A percentile compares a stretch with the other conserved stretches of the same genome.
These are phyloP conservation scores for Acrodontium crateriforme DNA, from an alignment of 2,329 filamentous ascomycete species.

Conservation along the genomic window DNA sequence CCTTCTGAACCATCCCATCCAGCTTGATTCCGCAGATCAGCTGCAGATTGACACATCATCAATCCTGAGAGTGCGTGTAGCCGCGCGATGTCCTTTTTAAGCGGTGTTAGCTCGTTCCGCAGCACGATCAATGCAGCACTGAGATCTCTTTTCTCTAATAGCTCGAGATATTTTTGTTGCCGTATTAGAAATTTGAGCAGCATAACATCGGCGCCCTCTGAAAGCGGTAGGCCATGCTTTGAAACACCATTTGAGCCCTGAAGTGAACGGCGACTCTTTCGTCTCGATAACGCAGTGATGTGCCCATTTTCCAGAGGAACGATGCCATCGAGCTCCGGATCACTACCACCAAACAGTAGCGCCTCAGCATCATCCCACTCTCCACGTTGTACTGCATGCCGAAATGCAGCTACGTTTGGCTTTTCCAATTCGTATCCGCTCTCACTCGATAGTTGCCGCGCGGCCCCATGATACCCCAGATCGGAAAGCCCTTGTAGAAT, in stretches of 20 bases:
- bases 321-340: constrained; percentile 17
- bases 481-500: constrained; percentile 83
- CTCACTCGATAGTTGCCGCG: constrained; percentile 59
- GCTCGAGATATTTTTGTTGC: constrained; percentile 88
- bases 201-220: constrained; percentile 59
- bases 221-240: constrained; percentile 51
- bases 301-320: constrained; percentile 28
- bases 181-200: constrained; percentile 79
- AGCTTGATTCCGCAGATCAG: constrained; percentile 63
- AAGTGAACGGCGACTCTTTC: constrained; percentile 12
- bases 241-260: constrained; percentile 15
- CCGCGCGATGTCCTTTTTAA: constrained; percentile 63
- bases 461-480: constrained; percentile 71
- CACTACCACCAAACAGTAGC: constrained; percentile 48
- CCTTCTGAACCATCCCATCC: constrained; percentile 74
- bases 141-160: constrained; percentile 65
- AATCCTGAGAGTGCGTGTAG: constrained; percentile 76
- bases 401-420: constrained; percentile 71
- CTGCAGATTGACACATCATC: constrained; percentile 71
- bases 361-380: constrained; percentile 76
- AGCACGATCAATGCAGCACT: constrained; percentile 67
- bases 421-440: constrained; percentile 84
- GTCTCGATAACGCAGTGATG: constrained; percentile 8
- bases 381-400: constrained; percentile 64
- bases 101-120: constrained; percentile 71